Evolutionary conservation across 2,329 filamentous ascomycete species (phyloP), one percentile per base, ranked within the genome.

Genomic region (Colletotrichum sp.): DNA sequence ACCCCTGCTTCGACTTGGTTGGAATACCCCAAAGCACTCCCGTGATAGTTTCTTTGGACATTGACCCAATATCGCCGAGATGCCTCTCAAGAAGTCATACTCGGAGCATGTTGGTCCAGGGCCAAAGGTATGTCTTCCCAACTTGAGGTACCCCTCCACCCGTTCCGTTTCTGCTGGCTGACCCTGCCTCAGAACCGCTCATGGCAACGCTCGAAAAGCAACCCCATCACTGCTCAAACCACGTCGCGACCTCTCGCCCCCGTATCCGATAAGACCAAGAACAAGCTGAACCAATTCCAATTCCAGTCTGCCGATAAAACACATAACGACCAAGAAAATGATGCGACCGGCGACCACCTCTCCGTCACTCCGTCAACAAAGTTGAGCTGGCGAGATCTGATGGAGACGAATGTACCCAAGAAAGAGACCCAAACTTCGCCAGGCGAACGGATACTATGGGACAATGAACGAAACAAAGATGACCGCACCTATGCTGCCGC

Each of bases 371-470:
- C 79, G 57, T 66, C 66, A 26, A 52, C 74, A n/a, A 76, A 76
- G 66, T 39, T 92, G 69, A 88, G 89, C 61, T 91, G 92, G 87
- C 88, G 89, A 71, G 91, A 93, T 78, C 84, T 93, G 55, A 86
- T 92, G 78, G 89, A 88, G 74, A 85, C 85, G 69, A 81, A 82
- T 28, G 84, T 86, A 39, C 80, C 83, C 21, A 82, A 83, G 43
- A 87, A 90, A 67, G 84, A 89, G 14, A 85, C 89, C 16, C 85
- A 88, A 18, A 82, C 84, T 32, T 93, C 92, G 14, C 92, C 92
- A 4, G 90, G 90, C 77, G 92, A 93, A 66, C 89, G 88, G 70
- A 86, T 94, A 30, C 85, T 90, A 32, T 94, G 93, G 93, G 87
- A 92, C 77, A 89, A 88, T 72, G 87, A 86, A 77, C 85, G 87